Conservation (phyloP, 177 flowering plant species). For the Vitis hybrid region DNA sequence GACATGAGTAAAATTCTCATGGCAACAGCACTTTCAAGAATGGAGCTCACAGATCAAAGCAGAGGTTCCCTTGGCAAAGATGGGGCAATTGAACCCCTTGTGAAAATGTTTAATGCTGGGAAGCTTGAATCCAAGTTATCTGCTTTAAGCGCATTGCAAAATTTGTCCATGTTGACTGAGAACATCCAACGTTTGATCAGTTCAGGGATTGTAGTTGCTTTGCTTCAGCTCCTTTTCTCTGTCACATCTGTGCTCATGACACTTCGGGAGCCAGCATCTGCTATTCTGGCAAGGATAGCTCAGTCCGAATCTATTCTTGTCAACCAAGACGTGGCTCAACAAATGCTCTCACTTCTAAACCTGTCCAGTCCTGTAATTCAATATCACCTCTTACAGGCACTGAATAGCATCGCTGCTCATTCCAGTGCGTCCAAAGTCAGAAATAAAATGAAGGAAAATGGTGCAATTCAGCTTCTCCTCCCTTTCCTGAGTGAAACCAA, state of each 20-base stretch:
- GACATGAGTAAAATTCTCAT: slow-evolving; percentile 86
- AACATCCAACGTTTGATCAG: slow-evolving; percentile 49
- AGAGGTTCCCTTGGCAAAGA: slow-evolving; percentile 64
- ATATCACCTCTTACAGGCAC: slow-evolving; percentile 63
- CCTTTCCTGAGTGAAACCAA: slow-evolving; percentile 58
- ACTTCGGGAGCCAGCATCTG: slow-evolving; percentile 88
- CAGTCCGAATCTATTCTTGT: slow-evolving; percentile 63
- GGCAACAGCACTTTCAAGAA: slow-evolving; percentile 83
- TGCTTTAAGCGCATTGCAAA: slow-evolving; percentile 69
- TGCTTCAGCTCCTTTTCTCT: slow-evolving; percentile 87
- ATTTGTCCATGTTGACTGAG: slow-evolving; percentile 44
- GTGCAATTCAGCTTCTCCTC: slow-evolving; percentile 69
- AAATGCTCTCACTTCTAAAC: slow-evolving; percentile 78
- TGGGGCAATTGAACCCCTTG: slow-evolving; percentile 74
- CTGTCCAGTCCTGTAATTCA: slow-evolving; percentile 68
- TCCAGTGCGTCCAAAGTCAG: slow-evolving; percentile 57
- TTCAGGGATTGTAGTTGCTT: slow-evolving; percentile 57
- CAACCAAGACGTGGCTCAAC: slow-evolving; percentile 61
- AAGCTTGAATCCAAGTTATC: slow-evolving; percentile 87
- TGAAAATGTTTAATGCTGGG: slow-evolving; percentile 65
- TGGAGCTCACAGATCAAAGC: slow-evolving; percentile 75
- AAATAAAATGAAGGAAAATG: slow-evolving; percentile 64
- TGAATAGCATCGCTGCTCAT: slow-evolving; percentile 60
- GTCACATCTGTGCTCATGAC: slow-evolving; percentile 91
- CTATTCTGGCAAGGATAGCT: slow-evolving; percentile 77